A percentile compares a stretch with the other conserved stretches of the same genome.
Evolutionary conservation across 495 filamentous ascomycete species (phyloP).

Genomic region (Endocarpon pusillum): DNA sequence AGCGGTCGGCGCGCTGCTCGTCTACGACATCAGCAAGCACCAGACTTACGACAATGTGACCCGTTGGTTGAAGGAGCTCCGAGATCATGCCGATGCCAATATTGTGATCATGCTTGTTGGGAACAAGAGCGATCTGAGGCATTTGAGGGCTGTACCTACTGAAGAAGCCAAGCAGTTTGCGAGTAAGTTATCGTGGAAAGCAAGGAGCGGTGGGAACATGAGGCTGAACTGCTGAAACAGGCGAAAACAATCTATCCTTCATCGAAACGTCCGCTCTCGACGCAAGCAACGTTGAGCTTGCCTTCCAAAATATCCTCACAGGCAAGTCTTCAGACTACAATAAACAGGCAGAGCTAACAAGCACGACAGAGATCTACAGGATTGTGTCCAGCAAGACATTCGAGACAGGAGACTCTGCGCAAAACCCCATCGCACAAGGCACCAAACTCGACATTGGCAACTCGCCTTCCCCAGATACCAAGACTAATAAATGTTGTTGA

Average conservation of each 20-base stretch:
- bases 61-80: slow-evolving; percentile 96
- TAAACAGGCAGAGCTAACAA: slow-evolving; percentile 5
- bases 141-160: slow-evolving; percentile 91
- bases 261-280: slow-evolving; percentile 99
- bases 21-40: slow-evolving; percentile 99
- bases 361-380: slow-evolving; percentile 79
- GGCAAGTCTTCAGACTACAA: slow-evolving; percentile 37
- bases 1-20: slow-evolving; percentile 89
- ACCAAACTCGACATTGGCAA: slow-evolving; percentile 63
- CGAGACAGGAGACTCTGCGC: slow-evolving; percentile 61
- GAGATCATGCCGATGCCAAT: slow-evolving; percentile 95
- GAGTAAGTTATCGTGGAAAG: slow-evolving; percentile 41
- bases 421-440: slow-evolving; percentile 54
- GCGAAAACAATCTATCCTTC: slow-evolving; percentile 90
- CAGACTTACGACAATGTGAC: slow-evolving; percentile 98
- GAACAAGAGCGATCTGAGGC: slow-evolving; percentile 99
- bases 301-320: slow-evolving; percentile 98
- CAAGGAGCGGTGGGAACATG: slow-evolving; percentile 5
- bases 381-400: slow-evolving; percentile 97
- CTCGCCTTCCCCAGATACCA: slow-evolving; percentile 54
- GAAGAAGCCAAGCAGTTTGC: slow-evolving; percentile 98
- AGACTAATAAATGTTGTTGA: slow-evolving; percentile 82
- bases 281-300: slow-evolving; percentile 97
- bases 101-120: slow-evolving; percentile 99
- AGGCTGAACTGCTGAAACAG: slow-evolving; percentile 29